Evolutionary conservation across 352 stramenopile species (phyloP), one percentile per base, ranked within the genome.

Genomic region (Pythium oligandrum): DNA sequence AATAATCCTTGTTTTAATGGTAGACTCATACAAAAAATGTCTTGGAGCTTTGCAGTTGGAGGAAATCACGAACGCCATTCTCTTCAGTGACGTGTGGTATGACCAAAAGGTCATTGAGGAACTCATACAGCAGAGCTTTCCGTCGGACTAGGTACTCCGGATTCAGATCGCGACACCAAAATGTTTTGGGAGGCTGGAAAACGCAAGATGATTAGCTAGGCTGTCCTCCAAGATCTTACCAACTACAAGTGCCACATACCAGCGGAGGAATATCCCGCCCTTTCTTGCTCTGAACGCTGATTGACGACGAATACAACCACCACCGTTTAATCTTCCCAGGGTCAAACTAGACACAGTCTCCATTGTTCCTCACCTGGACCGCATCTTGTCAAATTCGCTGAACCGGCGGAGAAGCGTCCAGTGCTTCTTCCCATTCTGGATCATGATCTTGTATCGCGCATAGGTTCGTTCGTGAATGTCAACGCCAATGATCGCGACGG

Each of bases 381-480:
- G 75, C 11, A 90, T 54, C 0, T 44, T 57, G 55, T 83, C 75
- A 55, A 90, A 90, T 51, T 90, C 80, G 40, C 80, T 83, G 56
- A 90, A 90, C 31, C 80, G 77, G 48, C 77, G 77, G 44, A 83
- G 53, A 40, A 87, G 56, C 42, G 68, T 85, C 80, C 80, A 90
- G 39, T 83, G 68, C 48, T 74, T 73, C 51, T 78, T 76, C 42
- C 80, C 77, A 34, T 75, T 90, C 54, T 88, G 77, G 40, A 90
- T 64, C 51, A 86, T 63, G 8, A 90, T 59, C 54, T 88, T 77
- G 61, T 85, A 90, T 48, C 78, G 59, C 17, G 80, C 80, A 58
- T 77, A 83, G 45, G 65, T 42, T 47, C 70, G 44, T 6, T 76
- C 67, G 55, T 83, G 73, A 8, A 90, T 59, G 6, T 70, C 43